phyloP scores from a whole-genome alignment of 2,329 filamentous ascomycete species.

The Nemania sp. region DNA sequence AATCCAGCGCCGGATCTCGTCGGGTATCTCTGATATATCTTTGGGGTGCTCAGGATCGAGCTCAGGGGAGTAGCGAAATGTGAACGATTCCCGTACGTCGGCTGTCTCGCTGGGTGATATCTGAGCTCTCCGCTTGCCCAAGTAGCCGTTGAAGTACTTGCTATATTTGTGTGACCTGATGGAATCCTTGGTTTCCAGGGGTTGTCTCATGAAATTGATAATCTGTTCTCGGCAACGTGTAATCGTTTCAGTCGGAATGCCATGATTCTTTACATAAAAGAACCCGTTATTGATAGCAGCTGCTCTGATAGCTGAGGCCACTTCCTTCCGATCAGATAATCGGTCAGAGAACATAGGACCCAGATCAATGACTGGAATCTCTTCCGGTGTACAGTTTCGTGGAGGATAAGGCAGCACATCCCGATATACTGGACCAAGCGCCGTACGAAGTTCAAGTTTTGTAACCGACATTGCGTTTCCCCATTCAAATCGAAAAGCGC shows the following conservation, averaged over 20 bases:
- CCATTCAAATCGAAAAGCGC: background rate
- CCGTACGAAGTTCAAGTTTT: constrained; percentile 40
- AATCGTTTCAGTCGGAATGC: constrained; percentile 44
- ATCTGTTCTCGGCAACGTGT: constrained; percentile 39
- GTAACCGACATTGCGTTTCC: constrained; percentile 31
- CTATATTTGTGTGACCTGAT: constrained; percentile 42
- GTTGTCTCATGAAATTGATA: constrained; percentile 53
- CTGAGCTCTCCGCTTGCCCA: constrained; percentile 45
- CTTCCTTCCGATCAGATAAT: constrained; percentile 41
- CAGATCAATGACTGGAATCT: constrained; percentile 60
- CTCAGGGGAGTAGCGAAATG: constrained; percentile 55
- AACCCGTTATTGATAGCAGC: constrained; percentile 57
- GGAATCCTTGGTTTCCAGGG: constrained; percentile 47
- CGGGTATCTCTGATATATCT: constrained; percentile 47
- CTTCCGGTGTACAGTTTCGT: constrained; percentile 40
- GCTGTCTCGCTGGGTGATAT: constrained; percentile 54
- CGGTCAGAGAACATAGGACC: constrained; percentile 44
- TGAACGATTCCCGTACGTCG: constrained; percentile 56
- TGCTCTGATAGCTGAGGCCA: constrained; percentile 47
- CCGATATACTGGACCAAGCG: constrained; percentile 40
- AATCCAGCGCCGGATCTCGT: constrained; percentile 47
- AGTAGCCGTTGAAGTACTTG: constrained; percentile 53
- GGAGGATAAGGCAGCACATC: constrained; percentile 38
- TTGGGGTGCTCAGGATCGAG: constrained; percentile 52
- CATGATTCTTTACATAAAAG: constrained; percentile 59